These are phyloP conservation scores for Clonostachys sp. DNA, from an alignment of 2,329 filamentous ascomycete species.

Conservation along the genomic window DNA sequence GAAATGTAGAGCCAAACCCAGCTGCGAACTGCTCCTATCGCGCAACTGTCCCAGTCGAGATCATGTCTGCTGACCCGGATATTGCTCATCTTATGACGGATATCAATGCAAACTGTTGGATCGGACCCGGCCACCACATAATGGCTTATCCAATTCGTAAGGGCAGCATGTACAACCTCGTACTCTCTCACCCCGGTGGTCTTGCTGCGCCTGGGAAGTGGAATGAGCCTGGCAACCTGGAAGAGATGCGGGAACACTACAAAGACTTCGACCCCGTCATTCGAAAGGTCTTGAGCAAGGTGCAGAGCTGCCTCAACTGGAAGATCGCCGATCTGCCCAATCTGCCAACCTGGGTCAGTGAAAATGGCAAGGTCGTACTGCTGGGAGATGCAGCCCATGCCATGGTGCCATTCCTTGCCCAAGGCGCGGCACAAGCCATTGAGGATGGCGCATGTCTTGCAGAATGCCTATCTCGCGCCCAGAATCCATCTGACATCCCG, in stretches of 20 bases:
- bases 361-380: conserved; percentile 5
- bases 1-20: neutral
- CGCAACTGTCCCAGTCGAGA: conserved; percentile 1
- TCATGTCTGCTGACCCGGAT: conserved; percentile 1
- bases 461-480: conserved; percentile 1
- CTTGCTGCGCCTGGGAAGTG: conserved; percentile 1
- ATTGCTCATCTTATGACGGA: conserved; percentile 2
- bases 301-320: conserved; percentile 3
- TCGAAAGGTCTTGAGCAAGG: conserved; percentile 2
- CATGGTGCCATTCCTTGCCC: conserved; percentile 11
- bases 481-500: neutral
- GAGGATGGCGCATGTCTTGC: conserved; percentile 5
- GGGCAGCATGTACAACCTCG: conserved; percentile 4
- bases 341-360: conserved; percentile 1
- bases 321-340: conserved; percentile 1
- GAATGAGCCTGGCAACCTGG: conserved; percentile 4
- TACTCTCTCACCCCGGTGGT: conserved; percentile 2
- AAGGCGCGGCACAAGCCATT: conserved; percentile 3
- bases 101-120: conserved; percentile 4
- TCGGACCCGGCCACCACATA: conserved; percentile 1
- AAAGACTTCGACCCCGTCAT: conserved; percentile 2
- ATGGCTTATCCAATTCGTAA: conserved; percentile 4
- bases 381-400: conserved; percentile 14
- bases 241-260: conserved; percentile 3
- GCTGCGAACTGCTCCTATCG: conserved; percentile 4